Conservation (phyloP, 768 basidiomycete genomes). For the Mycena alexandri region DNA sequence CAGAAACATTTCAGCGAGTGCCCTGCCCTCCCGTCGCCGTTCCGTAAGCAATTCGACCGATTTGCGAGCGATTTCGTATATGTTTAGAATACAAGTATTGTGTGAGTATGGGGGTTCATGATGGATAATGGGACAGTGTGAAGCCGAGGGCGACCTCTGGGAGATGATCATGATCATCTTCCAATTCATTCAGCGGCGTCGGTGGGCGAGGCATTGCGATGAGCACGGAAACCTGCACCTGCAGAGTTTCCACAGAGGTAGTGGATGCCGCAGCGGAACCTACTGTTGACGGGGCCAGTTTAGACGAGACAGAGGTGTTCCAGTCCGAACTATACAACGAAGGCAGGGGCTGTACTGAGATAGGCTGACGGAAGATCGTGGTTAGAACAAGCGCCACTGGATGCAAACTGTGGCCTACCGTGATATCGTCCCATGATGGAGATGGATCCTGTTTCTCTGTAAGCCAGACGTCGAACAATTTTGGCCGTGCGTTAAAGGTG, state of each 20-base stretch:
- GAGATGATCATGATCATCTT: constrained; percentile 50
- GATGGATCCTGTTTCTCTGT: constrained; percentile 26
- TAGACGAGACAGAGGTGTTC: constrained; percentile 33
- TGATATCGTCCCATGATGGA: constrained; percentile 60
- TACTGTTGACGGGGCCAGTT: constrained; percentile 34
- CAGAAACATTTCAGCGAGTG: too few relatives aligned
- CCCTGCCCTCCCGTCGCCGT: too few relatives aligned
- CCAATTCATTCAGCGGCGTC: constrained; percentile 37
- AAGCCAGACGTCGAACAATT: constrained; percentile 62
- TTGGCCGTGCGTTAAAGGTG: constrained; percentile 63
- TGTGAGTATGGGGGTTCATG: constrained; percentile 18
- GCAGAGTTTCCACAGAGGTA: constrained; percentile 51
- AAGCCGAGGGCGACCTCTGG: constrained; percentile 67
- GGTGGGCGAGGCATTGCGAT: constrained; percentile 66
- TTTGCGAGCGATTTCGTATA: too few relatives aligned
- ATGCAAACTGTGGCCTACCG: constrained; percentile 50
- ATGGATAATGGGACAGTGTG: constrained; percentile 51
- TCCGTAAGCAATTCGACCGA: too few relatives aligned
- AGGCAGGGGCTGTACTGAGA: constrained; percentile 52
- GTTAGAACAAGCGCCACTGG: constrained; percentile 10
- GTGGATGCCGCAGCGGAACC: constrained; percentile 31
- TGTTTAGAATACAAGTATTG: too few relatives aligned
- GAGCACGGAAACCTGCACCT: constrained; percentile 70
- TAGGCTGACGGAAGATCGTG: constrained; percentile 32
- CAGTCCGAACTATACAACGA: constrained; percentile 47